These are phyloP conservation scores for Suillus fuscotomentosus DNA, from an alignment of 768 basidiomycete species.

Conservation along the genomic window DNA sequence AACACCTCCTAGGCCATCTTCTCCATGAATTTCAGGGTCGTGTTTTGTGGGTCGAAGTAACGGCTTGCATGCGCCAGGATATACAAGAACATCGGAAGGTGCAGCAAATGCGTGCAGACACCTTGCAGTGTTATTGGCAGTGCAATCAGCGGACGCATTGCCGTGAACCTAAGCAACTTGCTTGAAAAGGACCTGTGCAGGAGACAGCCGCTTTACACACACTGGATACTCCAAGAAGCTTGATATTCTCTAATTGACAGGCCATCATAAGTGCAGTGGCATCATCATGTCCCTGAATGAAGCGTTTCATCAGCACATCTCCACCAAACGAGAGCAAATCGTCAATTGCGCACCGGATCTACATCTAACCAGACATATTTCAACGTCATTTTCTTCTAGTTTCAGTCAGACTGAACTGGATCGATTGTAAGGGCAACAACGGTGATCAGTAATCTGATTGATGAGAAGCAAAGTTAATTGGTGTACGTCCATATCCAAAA, in stretches of 20 bases:
- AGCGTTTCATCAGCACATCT: background rate
- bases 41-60: constrained; percentile 60
- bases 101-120: constrained; percentile 77
- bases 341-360: constrained; percentile 50
- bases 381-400: constrained; percentile 5
- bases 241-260: constrained; percentile 59
- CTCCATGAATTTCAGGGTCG: constrained; percentile 80
- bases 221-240: constrained; percentile 81
- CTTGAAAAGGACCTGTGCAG: background rate
- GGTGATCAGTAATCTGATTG: background rate
- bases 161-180: constrained; percentile 64
- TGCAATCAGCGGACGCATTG: constrained; percentile 63
- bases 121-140: constrained; percentile 71
- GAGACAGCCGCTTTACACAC: constrained; percentile 38
- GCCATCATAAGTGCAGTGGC: constrained; percentile 82
- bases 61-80: constrained; percentile 69
- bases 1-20: constrained; percentile 82
- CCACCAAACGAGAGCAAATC: background rate
- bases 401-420: background rate
- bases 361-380: constrained; percentile 58
- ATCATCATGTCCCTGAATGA: constrained; percentile 80
- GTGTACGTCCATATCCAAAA: background rate
- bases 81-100: constrained; percentile 53
- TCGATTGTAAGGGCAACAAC: background rate
- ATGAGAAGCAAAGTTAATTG: background rate